Evolutionary conservation across 73 alveolate genomes (phyloP), one percentile per base, ranked within the genome.

Genomic region (Stentor roeselii): DNA sequence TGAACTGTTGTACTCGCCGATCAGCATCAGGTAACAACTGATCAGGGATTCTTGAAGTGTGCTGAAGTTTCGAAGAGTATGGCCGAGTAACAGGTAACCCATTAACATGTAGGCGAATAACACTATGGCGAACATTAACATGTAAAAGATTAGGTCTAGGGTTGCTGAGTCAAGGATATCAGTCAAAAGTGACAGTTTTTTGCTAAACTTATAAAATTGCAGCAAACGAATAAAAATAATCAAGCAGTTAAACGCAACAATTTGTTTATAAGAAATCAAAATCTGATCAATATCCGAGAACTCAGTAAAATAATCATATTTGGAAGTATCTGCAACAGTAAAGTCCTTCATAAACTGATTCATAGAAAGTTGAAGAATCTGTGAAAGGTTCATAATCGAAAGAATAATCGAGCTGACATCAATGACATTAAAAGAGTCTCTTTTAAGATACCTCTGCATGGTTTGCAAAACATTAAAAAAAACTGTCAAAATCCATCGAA

Each of bases 61-160:
- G 0, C 83, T 31, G 75, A 83, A 90, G 3, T 61, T 42, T 11
- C 32, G 14, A 36, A 87, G 60, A 3, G 78, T 0, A 2, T 74
- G 37, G 15, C 93, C 95, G 76, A 87, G 87, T 14, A 86, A 36
- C 35, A 82, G 36, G 59, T 82, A 83, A 0, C 93, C 95, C 36
- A 89, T 83, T 14, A 90, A 74, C 11, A 89, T 61, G 85, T 83
- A 90, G 32, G 89, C 91, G 39, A 83, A 36, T 39, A 87, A 75
- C 36, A 86, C 60, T 36, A 90, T 58, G 14, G 78, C 77, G 78
- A 86, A 60, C 92, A 90, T 90, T 21, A 82, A 2, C 3, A 87
- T 86, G 75, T 82, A 90, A 86, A 90, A 90, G 14, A 90, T 14
- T 11, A 90, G 75, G 82, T 90, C 95, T 35, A 41, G 35, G 14